Conservation (phyloP, 148 eudicot genomes). For the Cornus controversa region DNA sequence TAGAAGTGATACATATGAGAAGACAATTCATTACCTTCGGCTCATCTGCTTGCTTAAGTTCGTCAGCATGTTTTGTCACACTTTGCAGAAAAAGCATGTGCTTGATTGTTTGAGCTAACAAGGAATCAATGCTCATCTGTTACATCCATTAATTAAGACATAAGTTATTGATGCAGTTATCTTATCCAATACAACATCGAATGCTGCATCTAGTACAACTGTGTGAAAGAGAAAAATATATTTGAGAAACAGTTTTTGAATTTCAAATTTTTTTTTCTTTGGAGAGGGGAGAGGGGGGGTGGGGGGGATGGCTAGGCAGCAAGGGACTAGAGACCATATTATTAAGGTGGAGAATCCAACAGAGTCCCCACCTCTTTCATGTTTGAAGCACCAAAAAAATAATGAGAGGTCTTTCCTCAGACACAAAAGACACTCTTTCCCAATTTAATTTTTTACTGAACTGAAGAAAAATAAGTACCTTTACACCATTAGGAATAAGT, state of each 20-base stretch:
- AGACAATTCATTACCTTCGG: conserved; percentile 49
- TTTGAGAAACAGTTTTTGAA: background rate
- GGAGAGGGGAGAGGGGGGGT: too few species aligned
- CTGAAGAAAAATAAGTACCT: conserved; percentile 43
- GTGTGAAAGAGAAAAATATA: background rate
- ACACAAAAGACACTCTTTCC: background rate
- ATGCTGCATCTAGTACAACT: background rate
- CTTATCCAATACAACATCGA: background rate
- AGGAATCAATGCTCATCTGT: conserved; percentile 81
- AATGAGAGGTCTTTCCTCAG: background rate
- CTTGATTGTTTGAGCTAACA: conserved; percentile 65
- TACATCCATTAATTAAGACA: conserved; percentile 12
- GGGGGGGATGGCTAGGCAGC: too few species aligned
- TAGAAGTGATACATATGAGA: background rate
- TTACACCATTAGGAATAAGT: conserved; percentile 76
- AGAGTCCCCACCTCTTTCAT: background rate
- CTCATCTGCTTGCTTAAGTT: conserved; percentile 43
- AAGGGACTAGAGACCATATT: background rate
- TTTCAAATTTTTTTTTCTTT: too few species aligned
- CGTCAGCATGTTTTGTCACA: conserved; percentile 56
- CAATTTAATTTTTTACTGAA: background rate
- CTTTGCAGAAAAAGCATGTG: conserved; percentile 81
- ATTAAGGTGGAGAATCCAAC: background rate
- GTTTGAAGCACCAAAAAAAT: too few species aligned
- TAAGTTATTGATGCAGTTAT: conserved; percentile 8